Base-by-base conservation (phyloP, 306 rosid genomes). In the Malus sieversii region DNA sequence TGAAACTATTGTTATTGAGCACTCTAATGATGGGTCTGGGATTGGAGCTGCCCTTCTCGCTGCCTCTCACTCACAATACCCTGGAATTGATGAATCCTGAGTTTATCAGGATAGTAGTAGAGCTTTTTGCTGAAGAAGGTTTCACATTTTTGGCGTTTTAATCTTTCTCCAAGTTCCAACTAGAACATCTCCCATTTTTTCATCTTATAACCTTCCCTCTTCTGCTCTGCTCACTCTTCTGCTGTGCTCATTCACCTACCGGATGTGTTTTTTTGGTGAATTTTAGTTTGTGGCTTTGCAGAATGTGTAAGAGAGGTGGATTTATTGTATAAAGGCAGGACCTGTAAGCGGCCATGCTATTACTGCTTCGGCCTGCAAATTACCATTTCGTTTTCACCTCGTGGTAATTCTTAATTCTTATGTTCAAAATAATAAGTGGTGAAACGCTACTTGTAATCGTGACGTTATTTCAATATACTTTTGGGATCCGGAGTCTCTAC, bases 31-130 rank as follows among this genome's bases (percentile, higher is more conserved):
- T 12, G 98, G 98, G 44, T 93, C 98, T 0, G 97, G 98, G 73
- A 88, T 85, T 18, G 98, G 98, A 79, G 98, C 98, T 27, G 94
- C 98, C 52, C 89, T 91, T 74, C 85, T 91, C 55, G 96, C 97
- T 25, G 94, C 98, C 68, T 88, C 98, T 48, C 87, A 91, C 71
- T 93, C 98, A 22, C 90, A 82, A 72, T 85, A 79, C 80, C 88
- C 77, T 25, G 88, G 76, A 64, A 75, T 58, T 53, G 87, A 83
- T 8, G 86, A 82, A 52, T 76, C 83, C 51, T 79, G 78, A 80
- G 35, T 63, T n/a, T 38, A 70, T 73, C 65, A 38, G 68, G 59
- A 23, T 78, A 14, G 72, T 79, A 18, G 67, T 79, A 18, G 70
- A 71, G 65, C 42, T 73, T 82, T 59, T 77, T 73, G 29, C 59